phyloP scores from a whole-genome alignment of 1,139 yeast species.

The Kodamaea ohmeri region DNA sequence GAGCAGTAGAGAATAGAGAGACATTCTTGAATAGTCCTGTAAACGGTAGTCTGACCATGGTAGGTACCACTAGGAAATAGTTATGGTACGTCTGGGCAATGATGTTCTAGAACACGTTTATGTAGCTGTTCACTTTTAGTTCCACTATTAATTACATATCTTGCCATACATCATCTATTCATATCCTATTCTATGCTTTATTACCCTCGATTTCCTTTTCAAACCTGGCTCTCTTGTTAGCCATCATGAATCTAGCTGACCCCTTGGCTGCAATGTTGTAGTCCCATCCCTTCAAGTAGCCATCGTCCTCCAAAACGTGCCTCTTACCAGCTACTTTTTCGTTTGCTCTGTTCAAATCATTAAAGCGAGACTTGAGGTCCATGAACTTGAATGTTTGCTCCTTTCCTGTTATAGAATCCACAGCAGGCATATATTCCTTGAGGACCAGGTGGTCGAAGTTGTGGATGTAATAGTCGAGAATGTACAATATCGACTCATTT shows the following conservation, averaged over 20 bases:
- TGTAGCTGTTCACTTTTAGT: too few relatives aligned
- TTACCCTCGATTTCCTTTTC: slow-evolving; percentile 20
- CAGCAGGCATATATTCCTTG: slow-evolving; percentile 24
- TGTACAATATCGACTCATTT: slow-evolving; percentile 58
- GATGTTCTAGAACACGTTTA: too few relatives aligned
- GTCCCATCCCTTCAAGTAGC: slow-evolving; percentile 50
- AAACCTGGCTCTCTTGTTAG: slow-evolving; percentile 47
- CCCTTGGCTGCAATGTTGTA: slow-evolving; percentile 45
- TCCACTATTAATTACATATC: too few relatives aligned
- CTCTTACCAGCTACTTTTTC: slow-evolving; percentile 37
- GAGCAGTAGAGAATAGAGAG: too few relatives aligned
- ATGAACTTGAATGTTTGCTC: slow-evolving; percentile 48
- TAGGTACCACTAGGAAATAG: too few relatives aligned
- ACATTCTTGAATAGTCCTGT: too few relatives aligned
- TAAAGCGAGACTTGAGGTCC: slow-evolving; percentile 46
- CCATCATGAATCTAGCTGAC: slow-evolving; percentile 54
- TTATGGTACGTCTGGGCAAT: too few relatives aligned
- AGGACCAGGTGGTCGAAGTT: slow-evolving; percentile 35
- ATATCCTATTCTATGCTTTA: neutral
- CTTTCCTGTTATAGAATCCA: slow-evolving; percentile 38
- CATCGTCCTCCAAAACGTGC: slow-evolving; percentile 40
- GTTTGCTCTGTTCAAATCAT: slow-evolving; percentile 38
- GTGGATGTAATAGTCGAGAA: slow-evolving; percentile 61
- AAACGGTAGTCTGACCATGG: too few relatives aligned
- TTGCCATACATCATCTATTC: too few relatives aligned